These are phyloP conservation scores for Eimeria maxima DNA, from an alignment of 169 alveolate genomes.

Conservation along the genomic window DNA sequence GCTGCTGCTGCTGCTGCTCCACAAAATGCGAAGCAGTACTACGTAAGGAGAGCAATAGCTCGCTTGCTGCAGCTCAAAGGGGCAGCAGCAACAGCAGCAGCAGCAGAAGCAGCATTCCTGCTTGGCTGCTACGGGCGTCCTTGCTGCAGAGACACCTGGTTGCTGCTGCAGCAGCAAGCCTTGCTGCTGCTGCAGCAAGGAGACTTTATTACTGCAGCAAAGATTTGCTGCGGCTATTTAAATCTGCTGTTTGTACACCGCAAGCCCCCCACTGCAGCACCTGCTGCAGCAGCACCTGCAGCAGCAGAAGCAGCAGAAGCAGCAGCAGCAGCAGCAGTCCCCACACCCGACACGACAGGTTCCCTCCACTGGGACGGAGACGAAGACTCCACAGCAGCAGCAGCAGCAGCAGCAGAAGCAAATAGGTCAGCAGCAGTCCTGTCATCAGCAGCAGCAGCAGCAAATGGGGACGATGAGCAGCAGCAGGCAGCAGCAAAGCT, in stretches of 20 bases:
- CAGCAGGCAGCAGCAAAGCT: constrained; percentile 39
- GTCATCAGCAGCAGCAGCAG: constrained; percentile 40
- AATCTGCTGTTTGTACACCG: constrained; percentile 55
- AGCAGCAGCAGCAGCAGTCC: constrained; percentile 41
- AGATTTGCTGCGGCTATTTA: constrained; percentile 50
- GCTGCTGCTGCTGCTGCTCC: constrained; percentile 17
- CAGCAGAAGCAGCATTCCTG: constrained; percentile 50
- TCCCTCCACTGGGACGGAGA: constrained; percentile 3
- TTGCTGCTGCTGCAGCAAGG: constrained; percentile 55
- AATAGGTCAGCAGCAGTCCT: not conserved
- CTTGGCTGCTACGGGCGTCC: constrained; percentile 68
- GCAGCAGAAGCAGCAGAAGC: not conserved
- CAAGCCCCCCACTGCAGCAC: constrained; percentile 57
- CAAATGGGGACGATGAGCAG: not conserved
- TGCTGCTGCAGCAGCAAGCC: constrained; percentile 64
- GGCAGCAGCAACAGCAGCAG: constrained; percentile 49
- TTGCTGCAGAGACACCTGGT: constrained; percentile 46
- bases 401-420: constrained; percentile 31
- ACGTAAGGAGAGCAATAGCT: not conserved
- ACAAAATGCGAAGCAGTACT: not conserved
- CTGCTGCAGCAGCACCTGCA: not conserved
- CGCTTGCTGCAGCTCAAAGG: constrained; percentile 37
- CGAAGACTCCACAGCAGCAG: constrained; percentile 1
- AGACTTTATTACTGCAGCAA: constrained; percentile 35
- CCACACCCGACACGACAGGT: not conserved